Conservation (phyloP, 192 early-diverging fungal species). For the Coemansia sp. region DNA sequence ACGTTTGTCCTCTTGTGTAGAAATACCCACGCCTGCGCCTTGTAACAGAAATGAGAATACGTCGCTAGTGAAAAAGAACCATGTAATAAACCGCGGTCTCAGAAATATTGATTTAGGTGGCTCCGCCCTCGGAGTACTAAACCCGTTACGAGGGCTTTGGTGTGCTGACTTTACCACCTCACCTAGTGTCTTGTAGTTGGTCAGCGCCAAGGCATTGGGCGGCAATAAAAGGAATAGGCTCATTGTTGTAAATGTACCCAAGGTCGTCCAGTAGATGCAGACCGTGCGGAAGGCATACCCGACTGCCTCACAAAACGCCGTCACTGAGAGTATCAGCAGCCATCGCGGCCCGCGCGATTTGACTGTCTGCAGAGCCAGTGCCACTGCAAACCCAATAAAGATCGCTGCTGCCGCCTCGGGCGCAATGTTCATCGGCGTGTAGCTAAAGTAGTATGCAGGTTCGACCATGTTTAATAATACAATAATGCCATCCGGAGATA, state of each 20-base stretch:
- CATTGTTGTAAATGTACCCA: slow-evolving; percentile 25
- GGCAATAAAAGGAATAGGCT: slow-evolving; percentile 40
- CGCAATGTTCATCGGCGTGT: slow-evolving; percentile 16
- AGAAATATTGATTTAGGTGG: slow-evolving; percentile 6
- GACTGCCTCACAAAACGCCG: slow-evolving; percentile 28
- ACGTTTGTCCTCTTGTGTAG: slow-evolving; percentile 11
- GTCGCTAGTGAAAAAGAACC: slow-evolving; percentile 45
- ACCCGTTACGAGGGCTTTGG: not conserved
- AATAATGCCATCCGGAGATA: not conserved
- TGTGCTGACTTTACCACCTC: slow-evolving; percentile 10
- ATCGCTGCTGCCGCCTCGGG: slow-evolving; percentile 16
- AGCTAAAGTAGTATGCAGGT: slow-evolving; percentile 25
- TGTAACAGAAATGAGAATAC: slow-evolving; percentile 36
- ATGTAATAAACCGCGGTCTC: slow-evolving; percentile 30
- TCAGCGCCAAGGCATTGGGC: slow-evolving; percentile 39
- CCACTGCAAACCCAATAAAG: not conserved
- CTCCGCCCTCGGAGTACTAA: not conserved
- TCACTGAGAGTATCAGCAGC: slow-evolving; percentile 12
- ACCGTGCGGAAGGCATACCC: slow-evolving; percentile 33
- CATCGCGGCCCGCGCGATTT: slow-evolving; percentile 7
- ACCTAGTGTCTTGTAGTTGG: slow-evolving; percentile 46
- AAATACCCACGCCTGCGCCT: slow-evolving; percentile 29
- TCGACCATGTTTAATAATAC: slow-evolving; percentile 4
- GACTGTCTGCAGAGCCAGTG: slow-evolving; percentile 10
- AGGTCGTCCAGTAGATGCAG: slow-evolving; percentile 28